Conservation (phyloP, 371 early-diverging fungal genomes). For the Parasitella parasitica region DNA sequence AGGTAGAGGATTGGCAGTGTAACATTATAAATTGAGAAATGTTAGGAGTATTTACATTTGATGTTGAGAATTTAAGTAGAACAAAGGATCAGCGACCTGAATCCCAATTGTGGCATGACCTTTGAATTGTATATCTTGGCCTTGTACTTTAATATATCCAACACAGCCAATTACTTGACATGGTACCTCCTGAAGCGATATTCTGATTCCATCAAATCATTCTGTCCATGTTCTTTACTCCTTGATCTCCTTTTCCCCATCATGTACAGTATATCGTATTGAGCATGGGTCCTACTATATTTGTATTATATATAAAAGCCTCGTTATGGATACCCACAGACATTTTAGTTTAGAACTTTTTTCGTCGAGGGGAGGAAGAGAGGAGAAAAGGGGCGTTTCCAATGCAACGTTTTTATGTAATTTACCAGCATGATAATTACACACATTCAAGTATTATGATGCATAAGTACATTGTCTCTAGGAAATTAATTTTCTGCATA, state of each 20-base stretch:
- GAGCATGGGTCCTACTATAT: neutral
- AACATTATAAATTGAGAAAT: too few species aligned
- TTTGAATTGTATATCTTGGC: too few species aligned
- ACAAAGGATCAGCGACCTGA: too few species aligned
- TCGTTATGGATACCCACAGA: neutral
- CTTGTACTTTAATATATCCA: too few species aligned
- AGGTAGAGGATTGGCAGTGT: too few species aligned
- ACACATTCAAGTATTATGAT: neutral
- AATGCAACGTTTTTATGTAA: neutral
- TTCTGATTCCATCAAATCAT: neutral
- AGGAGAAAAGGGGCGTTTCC: neutral
- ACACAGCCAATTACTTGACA: neutral
- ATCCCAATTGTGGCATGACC: too few species aligned
- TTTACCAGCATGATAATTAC: neutral
- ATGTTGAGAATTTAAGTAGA: too few species aligned
- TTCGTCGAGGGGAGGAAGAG: neutral
- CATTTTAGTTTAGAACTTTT: neutral
- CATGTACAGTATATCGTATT: neutral
- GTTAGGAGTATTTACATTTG: too few species aligned
- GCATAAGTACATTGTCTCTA: neutral
- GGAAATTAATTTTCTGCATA: neutral
- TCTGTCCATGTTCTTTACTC: neutral
- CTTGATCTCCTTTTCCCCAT: neutral
- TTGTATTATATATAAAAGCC: neutral
- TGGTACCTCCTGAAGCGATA: neutral